These are phyloP conservation scores for Phytophthora vignae DNA, from an alignment of 352 stramenopile species.

Conservation along the genomic window DNA sequence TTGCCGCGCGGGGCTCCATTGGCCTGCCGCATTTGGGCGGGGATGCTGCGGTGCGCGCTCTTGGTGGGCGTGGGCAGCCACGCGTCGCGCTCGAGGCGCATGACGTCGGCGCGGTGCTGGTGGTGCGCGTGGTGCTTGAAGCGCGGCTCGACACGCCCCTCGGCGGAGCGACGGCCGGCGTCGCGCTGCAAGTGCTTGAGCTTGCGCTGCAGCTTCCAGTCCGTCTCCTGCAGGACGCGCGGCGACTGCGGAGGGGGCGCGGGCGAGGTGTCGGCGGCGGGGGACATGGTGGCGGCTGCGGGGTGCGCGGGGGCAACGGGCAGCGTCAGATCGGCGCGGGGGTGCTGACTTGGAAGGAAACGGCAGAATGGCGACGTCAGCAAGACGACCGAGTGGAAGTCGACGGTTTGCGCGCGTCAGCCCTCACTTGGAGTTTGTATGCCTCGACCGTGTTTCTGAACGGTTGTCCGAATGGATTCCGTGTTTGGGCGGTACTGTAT, in stretches of 20 bases:
- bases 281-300: conserved; percentile 34
- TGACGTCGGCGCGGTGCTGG: conserved; percentile 37
- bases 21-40: conserved; percentile 34
- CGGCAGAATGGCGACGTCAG: conserved; percentile 33
- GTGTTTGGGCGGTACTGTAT: conserved; percentile 15
- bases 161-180: conserved; percentile 44
- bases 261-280: conserved; percentile 27
- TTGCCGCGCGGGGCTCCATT: background rate
- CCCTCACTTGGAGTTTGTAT: conserved; percentile 29
- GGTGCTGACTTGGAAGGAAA: conserved; percentile 19
- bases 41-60: conserved; percentile 47
- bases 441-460: conserved; percentile 3
- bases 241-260: conserved; percentile 8
- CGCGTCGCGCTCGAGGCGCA: conserved; percentile 50
- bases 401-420: conserved; percentile 4
- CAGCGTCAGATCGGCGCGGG: conserved; percentile 1
- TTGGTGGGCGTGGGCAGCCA: conserved; percentile 40
- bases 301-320: conserved; percentile 3
- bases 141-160: conserved; percentile 32
- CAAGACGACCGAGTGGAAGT: conserved; percentile 3
- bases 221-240: conserved; percentile 39
- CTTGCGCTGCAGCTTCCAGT: conserved; percentile 73
- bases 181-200: conserved; percentile 77
- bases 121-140: conserved; percentile 55
- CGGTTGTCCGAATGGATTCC: conserved; percentile 21